A percentile compares a stretch with the other conserved stretches of the same genome.
These are phyloP conservation scores for Diplosphaera chodatii DNA, from an alignment of 139 green algal species.

Conservation along the genomic window DNA sequence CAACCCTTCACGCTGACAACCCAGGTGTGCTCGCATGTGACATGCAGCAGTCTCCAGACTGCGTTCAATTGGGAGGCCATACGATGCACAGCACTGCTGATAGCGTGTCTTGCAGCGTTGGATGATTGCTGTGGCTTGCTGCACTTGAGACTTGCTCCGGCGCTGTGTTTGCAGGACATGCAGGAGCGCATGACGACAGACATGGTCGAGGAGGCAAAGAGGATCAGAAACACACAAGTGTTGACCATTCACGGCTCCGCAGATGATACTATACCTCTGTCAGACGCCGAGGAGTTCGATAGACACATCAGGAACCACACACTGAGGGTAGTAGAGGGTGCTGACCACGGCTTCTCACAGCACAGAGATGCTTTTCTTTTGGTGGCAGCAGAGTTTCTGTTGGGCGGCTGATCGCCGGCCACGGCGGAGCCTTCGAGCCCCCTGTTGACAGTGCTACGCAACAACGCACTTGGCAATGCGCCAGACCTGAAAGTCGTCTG, in stretches of 20 bases:
- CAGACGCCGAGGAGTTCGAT: conserved; percentile 32
- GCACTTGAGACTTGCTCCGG: no score
- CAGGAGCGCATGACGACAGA: conserved; percentile 27
- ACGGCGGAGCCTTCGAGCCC: no score
- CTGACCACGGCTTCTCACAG: conserved; percentile 42
- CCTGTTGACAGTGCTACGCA: no score
- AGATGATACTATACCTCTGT: conserved; percentile 41
- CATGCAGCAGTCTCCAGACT: no score
- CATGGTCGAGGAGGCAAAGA: conserved; percentile 23
- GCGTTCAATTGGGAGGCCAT: no score
- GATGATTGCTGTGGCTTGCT: neutral
- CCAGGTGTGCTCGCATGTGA: conserved; percentile 12
- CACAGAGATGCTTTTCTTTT: neutral
- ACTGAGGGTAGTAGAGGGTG: conserved; percentile 33
- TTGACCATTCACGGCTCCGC: conserved; percentile 51
- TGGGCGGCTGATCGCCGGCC: neutral
- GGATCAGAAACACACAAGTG: conserved; percentile 29
- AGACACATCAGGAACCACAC: conserved; percentile 13
- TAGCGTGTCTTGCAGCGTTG: no score
- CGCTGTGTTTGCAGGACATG: conserved; percentile 12
- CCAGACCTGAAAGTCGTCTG: no score
- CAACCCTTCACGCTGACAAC: conserved; percentile 31
- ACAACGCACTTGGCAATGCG: no score
- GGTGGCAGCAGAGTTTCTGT: neutral
- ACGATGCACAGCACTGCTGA: no score